Conservation (phyloP, 2,329 filamentous ascomycete genomes). For the Fusarium chuoi region DNA sequence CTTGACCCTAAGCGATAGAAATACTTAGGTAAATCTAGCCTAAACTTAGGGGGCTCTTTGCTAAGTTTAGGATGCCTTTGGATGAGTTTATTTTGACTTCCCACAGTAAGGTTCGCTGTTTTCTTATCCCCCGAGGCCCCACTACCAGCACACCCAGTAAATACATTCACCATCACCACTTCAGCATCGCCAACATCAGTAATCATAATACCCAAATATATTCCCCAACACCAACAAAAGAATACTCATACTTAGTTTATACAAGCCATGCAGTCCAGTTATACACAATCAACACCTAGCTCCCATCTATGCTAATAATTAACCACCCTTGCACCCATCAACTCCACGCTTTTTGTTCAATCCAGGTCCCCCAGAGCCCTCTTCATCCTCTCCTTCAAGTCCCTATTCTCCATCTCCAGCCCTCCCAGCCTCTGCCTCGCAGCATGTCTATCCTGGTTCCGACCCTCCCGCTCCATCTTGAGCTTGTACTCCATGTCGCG, state of each 20-base stretch:
- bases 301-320: conserved; percentile 32
- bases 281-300: conserved; percentile 36
- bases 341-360: conserved; percentile 31
- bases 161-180: not conserved
- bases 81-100: no score
- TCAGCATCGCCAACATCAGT: not conserved
- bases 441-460: conserved; percentile 84
- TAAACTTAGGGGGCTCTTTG: no score
- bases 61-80: no score
- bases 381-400: conserved; percentile 71
- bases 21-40: no score
- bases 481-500: conserved; percentile 89
- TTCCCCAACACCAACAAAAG: not conserved
- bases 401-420: conserved; percentile 77
- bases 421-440: conserved; percentile 84
- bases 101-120: no score
- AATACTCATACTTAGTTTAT: conserved; percentile 18
- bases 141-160: not conserved
- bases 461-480: conserved; percentile 88
- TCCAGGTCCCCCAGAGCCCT: conserved; percentile 45
- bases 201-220: conserved; percentile 16
- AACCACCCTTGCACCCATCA: not conserved
- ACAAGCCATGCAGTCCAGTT: not conserved
- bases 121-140: not conserved
- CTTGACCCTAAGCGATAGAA: no score